Base-by-base conservation (phyloP, 805 yeast species). In the baker's yeast (Saccharomyces cerevisiae) region DNA sequence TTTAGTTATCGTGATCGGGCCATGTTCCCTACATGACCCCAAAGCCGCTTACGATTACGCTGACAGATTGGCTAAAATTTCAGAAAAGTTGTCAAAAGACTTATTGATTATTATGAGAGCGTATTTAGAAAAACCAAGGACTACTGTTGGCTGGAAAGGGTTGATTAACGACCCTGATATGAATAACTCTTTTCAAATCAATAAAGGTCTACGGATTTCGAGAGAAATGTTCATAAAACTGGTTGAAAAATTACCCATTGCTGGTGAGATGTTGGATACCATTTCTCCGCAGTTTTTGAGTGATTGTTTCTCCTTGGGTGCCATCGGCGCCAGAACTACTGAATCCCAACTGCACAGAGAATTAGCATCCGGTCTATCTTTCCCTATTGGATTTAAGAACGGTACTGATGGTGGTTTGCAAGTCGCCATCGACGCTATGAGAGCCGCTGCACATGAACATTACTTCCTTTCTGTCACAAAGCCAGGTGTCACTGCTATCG, bases 111-210 rank as follows among this genome's bases (percentile, higher is more conserved):
- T 94, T 58, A 94, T 94, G 99, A 84, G 99, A 75, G 98, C 98
- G 3, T 94, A 94, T 76, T 79, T 94, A 66, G 99, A 92, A 72
- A 92, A 92, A 74, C 99, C 99, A 64, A 84, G 99, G 75, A 92
- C 99, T 51, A 92, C 98, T 29, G 98, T 94, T 48, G 99, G 99
- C 56, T 92, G 99, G 99, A 92, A 92, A 75, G 99, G 99, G 62
- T 79, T 92, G 61, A 94, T 92, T 66, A 92, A 92, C 70, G 99
- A 92, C 72, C 99, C 99, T 31, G 96, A 94, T 66, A 85, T 92
- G 64, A 96, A 92, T 71, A 89, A 89, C 57, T 79, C 96, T 51
- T 92, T 88, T 83, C 83, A 90, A 64, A 92, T 92, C 71, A 92
- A 92, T 78, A 91, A 92, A 74, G 99, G 99, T 64, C 79, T 92